Conservation (phyloP, 164 flowering plant species). For the Sextonia rubra region DNA sequence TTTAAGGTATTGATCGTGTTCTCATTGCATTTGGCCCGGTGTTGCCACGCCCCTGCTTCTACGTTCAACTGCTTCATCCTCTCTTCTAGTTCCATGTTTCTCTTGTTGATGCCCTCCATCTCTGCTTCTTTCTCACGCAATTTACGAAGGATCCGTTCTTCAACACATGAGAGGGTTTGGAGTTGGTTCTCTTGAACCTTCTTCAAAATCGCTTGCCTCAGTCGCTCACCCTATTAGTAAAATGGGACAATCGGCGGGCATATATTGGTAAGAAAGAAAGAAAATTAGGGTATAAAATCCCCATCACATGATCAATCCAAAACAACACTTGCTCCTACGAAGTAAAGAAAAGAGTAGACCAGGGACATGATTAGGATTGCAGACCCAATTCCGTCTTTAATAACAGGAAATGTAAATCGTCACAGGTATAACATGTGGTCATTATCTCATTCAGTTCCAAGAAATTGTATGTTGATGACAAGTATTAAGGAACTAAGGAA, state of each 20-base stretch:
- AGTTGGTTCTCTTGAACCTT: conserved; percentile 66
- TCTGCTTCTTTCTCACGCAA: conserved; percentile 69
- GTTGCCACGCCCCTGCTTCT: conserved; percentile 77
- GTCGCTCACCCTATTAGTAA: conserved; percentile 47
- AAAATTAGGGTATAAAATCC: no score
- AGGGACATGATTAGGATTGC: neutral
- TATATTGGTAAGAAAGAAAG: neutral
- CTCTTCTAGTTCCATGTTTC: conserved; percentile 64
- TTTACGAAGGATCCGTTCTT: conserved; percentile 58
- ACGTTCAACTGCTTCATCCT: conserved; percentile 45
- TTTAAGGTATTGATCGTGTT: conserved; percentile 59
- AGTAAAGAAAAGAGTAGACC: neutral
- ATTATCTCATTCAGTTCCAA: no score
- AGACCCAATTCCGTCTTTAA: neutral
- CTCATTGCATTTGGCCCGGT: conserved; percentile 64
- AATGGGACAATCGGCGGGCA: neutral
- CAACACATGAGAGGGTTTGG: conserved; percentile 47
- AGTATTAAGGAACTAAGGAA: no score
- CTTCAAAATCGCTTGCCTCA: conserved; percentile 60
- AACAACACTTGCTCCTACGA: neutral
- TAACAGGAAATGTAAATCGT: no score
- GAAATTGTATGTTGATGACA: no score
- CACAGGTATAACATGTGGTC: no score
- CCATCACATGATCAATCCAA: neutral
- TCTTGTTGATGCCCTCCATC: conserved; percentile 58